Evolutionary conservation across 225 moss, liverwort and hornwort genomes (phyloP).

Genomic region (Thuidium tamariscinum): DNA sequence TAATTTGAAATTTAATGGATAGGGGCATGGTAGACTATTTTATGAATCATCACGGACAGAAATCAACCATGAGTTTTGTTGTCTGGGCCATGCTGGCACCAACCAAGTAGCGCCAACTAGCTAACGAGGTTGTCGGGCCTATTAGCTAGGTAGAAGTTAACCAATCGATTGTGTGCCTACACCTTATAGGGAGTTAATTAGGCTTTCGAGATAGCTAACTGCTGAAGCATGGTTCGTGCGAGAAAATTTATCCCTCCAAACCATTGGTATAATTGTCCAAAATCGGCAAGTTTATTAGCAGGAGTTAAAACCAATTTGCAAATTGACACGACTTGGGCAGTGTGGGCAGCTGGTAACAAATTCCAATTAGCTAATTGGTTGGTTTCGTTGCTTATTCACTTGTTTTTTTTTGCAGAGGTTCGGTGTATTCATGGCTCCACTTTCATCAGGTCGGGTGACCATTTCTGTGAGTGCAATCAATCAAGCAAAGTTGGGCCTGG

Average conservation of each 20-base stretch:
- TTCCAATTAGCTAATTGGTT: neutral
- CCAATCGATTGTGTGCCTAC: neutral
- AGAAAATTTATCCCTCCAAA: neutral
- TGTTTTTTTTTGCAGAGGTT: slow-evolving; percentile 54
- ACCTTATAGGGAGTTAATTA: neutral
- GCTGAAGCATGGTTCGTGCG: neutral
- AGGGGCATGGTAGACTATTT: slow-evolving; percentile 7
- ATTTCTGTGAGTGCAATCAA: slow-evolving; percentile 50
- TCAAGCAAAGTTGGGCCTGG: slow-evolving; percentile 70
- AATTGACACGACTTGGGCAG: neutral
- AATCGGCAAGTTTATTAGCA: neutral
- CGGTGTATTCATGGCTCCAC: slow-evolving; percentile 72
- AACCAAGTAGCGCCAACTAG: neutral
- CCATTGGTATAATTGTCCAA: neutral
- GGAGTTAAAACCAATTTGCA: neutral
- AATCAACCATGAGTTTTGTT: neutral
- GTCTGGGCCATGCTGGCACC: neutral
- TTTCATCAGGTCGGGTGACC: slow-evolving; percentile 71
- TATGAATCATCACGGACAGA: neutral
- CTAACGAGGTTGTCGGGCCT: neutral
- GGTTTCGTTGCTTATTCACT: neutral
- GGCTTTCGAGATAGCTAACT: neutral
- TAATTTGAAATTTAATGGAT: neutral
- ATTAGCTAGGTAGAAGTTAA: neutral
- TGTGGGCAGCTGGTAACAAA: neutral